Conservation (phyloP, 2,329 filamentous ascomycete genomes). For the Parafenestella ontariensis region DNA sequence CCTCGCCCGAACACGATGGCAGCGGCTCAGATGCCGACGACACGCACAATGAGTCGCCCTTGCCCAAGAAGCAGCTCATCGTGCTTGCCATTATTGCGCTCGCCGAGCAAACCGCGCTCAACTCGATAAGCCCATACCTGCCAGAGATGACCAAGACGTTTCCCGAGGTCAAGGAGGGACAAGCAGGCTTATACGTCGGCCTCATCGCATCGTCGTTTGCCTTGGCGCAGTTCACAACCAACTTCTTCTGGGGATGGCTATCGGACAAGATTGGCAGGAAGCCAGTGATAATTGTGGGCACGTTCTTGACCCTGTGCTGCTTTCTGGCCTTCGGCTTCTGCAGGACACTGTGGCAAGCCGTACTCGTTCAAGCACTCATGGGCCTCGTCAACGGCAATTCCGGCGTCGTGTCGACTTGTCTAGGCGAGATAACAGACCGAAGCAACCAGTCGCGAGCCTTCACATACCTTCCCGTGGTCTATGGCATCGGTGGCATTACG, state of each 20-base stretch:
- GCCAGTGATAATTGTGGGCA: conserved; percentile 82
- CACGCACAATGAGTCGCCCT: conserved; percentile 67
- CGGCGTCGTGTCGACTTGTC: conserved; percentile 88
- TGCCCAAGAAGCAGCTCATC: conserved; percentile 82
- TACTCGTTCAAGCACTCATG: conserved; percentile 88
- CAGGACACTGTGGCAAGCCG: conserved; percentile 79
- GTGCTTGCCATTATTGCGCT: conserved; percentile 88
- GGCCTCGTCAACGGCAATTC: conserved; percentile 94
- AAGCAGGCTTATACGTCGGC: conserved; percentile 88
- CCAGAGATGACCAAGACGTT: conserved; percentile 91
- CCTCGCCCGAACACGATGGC: conserved; percentile 32
- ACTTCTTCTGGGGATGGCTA: conserved; percentile 88
- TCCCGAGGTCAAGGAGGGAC: conserved; percentile 73
- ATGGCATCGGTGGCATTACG: conserved; percentile 91
- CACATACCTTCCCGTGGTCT: conserved; percentile 94
- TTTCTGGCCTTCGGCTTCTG: conserved; percentile 91
- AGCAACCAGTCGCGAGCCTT: conserved; percentile 95
- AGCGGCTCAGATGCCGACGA: conserved; percentile 45
- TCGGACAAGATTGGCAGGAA: conserved; percentile 82
- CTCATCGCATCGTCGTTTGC: conserved; percentile 91
- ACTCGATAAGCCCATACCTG: conserved; percentile 94
- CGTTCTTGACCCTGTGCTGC: conserved; percentile 79
- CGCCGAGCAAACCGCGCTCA: conserved; percentile 93
- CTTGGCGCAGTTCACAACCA: conserved; percentile 88
- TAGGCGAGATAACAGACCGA: conserved; percentile 93